Evolutionary conservation across 306 rosid species (phyloP).

Genomic region (Casuarina equisetifolia): DNA sequence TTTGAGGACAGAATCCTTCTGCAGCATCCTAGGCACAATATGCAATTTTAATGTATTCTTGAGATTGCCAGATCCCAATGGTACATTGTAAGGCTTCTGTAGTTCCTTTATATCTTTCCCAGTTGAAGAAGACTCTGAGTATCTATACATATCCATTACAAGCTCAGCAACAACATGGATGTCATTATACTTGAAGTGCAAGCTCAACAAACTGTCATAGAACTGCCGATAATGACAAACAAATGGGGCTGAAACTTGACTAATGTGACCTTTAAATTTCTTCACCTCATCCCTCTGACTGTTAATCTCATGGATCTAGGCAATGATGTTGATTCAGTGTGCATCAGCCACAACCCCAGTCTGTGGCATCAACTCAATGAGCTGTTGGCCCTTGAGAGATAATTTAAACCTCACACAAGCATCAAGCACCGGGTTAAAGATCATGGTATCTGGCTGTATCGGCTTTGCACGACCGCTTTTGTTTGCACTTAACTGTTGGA

Average conservation of each 20-base stretch:
- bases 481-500: slow-evolving; percentile 33
- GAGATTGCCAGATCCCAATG: slow-evolving; percentile 67
- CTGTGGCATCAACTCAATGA: slow-evolving; percentile 62
- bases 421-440: slow-evolving; percentile 78
- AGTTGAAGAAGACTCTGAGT: slow-evolving; percentile 30
- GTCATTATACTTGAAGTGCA: slow-evolving; percentile 79
- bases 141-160: slow-evolving; percentile 55
- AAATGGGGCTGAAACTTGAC: slow-evolving; percentile 45
- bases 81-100: slow-evolving; percentile 49
- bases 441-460: slow-evolving; percentile 53
- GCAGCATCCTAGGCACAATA: slow-evolving; percentile 60
- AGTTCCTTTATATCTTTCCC: slow-evolving; percentile 30
- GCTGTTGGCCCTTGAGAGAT: slow-evolving; percentile 55
- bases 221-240: slow-evolving; percentile 55
- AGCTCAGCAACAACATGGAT: slow-evolving; percentile 65
- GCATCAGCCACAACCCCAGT: slow-evolving; percentile 67
- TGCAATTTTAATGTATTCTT: slow-evolving; percentile 56
- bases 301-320: slow-evolving; percentile 69
- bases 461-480: slow-evolving; percentile 31
- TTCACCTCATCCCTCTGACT: slow-evolving; percentile 74
- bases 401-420: slow-evolving; percentile 74
- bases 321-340: slow-evolving; percentile 53
- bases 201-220: slow-evolving; percentile 77
- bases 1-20: slow-evolving; percentile 65
- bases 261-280: slow-evolving; percentile 54